phyloP scores from a whole-genome alignment of 495 filamentous ascomycete genomes.

The Neurospora tetraspora region DNA sequence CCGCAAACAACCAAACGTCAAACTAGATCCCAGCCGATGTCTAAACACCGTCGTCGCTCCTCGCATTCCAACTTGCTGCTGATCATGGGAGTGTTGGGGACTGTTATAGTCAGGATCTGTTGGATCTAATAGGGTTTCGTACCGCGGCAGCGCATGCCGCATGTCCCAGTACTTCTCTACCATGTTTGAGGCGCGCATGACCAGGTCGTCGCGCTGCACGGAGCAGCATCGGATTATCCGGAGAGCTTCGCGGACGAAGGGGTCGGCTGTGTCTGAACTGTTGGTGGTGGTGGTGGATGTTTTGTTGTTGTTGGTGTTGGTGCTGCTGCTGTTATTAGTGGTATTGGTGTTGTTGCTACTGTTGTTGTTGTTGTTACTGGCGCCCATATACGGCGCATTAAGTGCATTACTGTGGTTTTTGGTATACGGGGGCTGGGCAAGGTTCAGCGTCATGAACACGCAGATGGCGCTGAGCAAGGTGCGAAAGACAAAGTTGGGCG shows the following conservation, averaged over 20 bases:
- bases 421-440: background rate
- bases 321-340: background rate
- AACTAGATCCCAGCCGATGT: conserved; percentile 26
- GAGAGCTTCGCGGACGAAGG: conserved; percentile 14
- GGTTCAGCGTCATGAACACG: conserved; percentile 30
- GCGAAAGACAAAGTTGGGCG: conserved; percentile 33
- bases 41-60: conserved; percentile 12
- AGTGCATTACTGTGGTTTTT: background rate
- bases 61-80: background rate
- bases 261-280: conserved; percentile 8
- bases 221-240: conserved; percentile 14
- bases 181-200: conserved; percentile 24
- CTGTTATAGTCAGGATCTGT: background rate
- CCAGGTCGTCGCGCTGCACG: conserved; percentile 22
- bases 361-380: background rate
- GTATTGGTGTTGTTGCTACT: background rate
- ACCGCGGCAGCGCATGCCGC: conserved; percentile 8
- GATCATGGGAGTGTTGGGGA: background rate
- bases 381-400: background rate
- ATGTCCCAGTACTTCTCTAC: conserved; percentile 26
- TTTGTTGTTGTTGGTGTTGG: background rate
- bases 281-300: conserved; percentile 14
- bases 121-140: conserved; percentile 11
- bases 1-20: conserved; percentile 31
- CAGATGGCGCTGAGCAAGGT: conserved; percentile 25